Base-by-base conservation (phyloP, 2,329 filamentous ascomycete genomes). In the Fusarium sp. region DNA sequence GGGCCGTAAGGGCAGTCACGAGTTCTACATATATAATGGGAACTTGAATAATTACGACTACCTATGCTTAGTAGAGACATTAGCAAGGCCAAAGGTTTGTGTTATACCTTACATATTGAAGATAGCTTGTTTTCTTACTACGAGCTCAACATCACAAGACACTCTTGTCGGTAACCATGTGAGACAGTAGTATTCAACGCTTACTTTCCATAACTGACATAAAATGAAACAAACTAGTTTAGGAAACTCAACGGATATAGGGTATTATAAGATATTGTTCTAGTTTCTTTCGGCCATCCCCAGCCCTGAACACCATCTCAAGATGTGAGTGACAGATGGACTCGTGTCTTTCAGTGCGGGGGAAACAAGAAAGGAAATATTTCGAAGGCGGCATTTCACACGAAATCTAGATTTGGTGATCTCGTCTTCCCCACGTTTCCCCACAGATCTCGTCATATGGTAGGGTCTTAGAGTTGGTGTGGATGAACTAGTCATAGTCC, bases 11-110 rank as follows among this genome's bases (percentile, higher is more conserved):
- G 6, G 50, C 20, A 20, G 54, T 52, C 10, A 71, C 52, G 33
- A 62, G 45, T 57, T 65, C 56, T 45, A 67, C 67, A 54, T 72
- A 73, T 70, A 72, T 73, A 44, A 22, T 71, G 65, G 33, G 8
- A 26, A 24, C n/a, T 45, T 40, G 24, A 28, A 11, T 24, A 18
- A 7, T 40, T 15, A 22, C 17, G 20, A 24, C 20, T 43, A 20
- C 18, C 18, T 20, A 42, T 22, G 44, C n/a, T n/a, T 31, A 38
- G 22, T 28, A 18, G 18, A 46, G 22, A 28, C 28, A 24, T 45
- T 33, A 18, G 17, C 7, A n/a, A 54, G 50, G 20, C 28, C 43
- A 45, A 14, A 33, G 34, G 13, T 28, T 22, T 45, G 39, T 49
- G 51, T 44, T 72, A 61, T 69, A 61, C 51, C 49, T 17, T 31